These are phyloP conservation scores for Ogataea degrootiae DNA, from an alignment of 805 yeast genomes.

Conservation along the genomic window DNA sequence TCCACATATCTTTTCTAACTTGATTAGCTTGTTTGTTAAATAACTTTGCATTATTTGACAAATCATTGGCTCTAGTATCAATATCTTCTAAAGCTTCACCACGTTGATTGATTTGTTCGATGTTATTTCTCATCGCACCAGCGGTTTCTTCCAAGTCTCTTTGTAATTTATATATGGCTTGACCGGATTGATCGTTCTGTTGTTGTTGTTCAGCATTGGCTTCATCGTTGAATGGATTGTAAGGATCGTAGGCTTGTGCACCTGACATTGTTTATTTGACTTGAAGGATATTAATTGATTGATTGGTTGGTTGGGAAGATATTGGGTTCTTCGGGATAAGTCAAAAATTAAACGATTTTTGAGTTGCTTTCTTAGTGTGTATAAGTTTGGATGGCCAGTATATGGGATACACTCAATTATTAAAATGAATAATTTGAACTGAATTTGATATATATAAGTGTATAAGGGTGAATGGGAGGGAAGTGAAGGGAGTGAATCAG, in stretches of 20 bases:
- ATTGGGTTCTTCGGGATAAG: no score
- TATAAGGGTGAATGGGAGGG: no score
- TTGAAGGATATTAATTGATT: no score
- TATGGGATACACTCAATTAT: background rate
- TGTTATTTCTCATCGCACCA: constrained; percentile 95
- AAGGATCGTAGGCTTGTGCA: constrained; percentile 32
- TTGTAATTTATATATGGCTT: constrained; percentile 27
- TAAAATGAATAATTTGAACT: background rate
- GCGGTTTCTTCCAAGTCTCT: constrained; percentile 65
- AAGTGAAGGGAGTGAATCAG: no score
- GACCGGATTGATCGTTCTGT: constrained; percentile 11
- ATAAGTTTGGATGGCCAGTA: background rate
- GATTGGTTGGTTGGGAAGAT: background rate
- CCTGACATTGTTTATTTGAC: constrained; percentile 21
- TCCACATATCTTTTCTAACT: constrained; percentile 98
- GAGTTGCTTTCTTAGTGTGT: background rate
- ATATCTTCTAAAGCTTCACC: constrained; percentile 91
- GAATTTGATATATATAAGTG: background rate
- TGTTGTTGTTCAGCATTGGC: constrained; percentile 24
- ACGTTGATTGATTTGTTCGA: constrained; percentile 90
- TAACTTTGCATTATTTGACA: constrained; percentile 89
- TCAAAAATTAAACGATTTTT: no score
- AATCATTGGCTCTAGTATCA: constrained; percentile 88
- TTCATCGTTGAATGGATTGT: constrained; percentile 30
- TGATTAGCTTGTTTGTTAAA: constrained; percentile 96